Conservation (phyloP, 768 basidiomycete species). For the Amanita molliuscula region DNA sequence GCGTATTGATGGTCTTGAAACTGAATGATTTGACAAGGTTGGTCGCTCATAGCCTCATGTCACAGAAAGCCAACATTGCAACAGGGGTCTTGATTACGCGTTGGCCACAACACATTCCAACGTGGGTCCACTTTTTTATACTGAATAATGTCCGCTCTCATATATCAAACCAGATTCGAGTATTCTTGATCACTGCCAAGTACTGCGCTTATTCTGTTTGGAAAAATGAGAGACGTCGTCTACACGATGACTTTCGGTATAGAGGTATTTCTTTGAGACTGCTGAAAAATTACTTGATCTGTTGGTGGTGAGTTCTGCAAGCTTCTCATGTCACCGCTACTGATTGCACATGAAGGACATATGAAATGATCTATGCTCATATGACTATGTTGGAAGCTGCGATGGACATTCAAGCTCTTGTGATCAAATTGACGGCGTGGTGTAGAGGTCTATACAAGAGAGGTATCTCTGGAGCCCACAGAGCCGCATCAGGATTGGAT, state of each 20-base stretch:
- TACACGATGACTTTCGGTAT: conserved; percentile 35
- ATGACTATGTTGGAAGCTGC: conserved; percentile 45
- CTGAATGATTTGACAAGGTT: conserved; percentile 79
- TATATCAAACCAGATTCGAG: conserved; percentile 44
- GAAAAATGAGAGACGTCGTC: conserved; percentile 49
- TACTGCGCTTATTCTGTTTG: conserved; percentile 78
- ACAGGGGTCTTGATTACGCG: conserved; percentile 71
- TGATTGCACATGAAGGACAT: conserved; percentile 36
- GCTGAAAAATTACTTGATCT: conserved; percentile 37
- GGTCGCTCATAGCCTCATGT: neutral
- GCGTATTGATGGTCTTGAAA: conserved; percentile 77
- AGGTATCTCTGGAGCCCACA: conserved; percentile 57
- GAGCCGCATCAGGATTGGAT: conserved; percentile 62
- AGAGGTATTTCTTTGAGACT: conserved; percentile 41
- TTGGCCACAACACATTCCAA: conserved; percentile 82
- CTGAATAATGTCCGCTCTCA: conserved; percentile 1
- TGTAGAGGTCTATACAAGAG: conserved; percentile 44
- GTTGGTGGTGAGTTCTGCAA: conserved; percentile 57
- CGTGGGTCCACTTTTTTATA: conserved; percentile 23
- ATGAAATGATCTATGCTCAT: conserved; percentile 38
- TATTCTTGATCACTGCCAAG: conserved; percentile 87
- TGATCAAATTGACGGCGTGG: conserved; percentile 52
- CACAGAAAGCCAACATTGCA: conserved; percentile 6
- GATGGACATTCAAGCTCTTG: conserved; percentile 53
- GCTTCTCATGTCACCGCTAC: neutral